Evolutionary conservation across 257 asterid species (phyloP), one percentile per base, ranked within the genome.

Genomic region (Capsicum pubescens): DNA sequence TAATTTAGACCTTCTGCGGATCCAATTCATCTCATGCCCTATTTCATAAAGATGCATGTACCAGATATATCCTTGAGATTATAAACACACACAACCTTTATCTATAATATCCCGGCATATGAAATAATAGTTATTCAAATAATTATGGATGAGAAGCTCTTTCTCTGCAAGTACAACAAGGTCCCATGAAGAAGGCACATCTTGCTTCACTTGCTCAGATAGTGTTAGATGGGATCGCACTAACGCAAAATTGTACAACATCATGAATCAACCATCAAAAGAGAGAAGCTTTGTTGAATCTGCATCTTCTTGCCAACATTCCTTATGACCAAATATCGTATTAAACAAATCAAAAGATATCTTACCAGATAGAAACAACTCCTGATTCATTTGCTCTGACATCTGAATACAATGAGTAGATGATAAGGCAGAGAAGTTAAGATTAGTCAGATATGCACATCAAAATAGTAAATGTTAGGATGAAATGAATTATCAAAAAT

Each of bases 221-320:
- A 93, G 90, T 32, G 93, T 83, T 72, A 94, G 67, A 32, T 93
- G 97, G 39, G 91, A 88, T 85, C 92, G 90, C 67, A 89, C 95
- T 89, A 96, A 87, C 90, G 92, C 97, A 85, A 96, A 90, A 39
- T 93, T 96, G 87, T 96, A 94, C 90, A 96, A 84, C 67, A 93
- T 83, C 83, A 94, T 94, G 85, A 91, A 89, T 97, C 98, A 96
- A 59, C 99, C 99, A 86, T 96, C 98, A 85, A 91, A 94, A 7
- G 97, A 97, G 35, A 96, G 98, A 78, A 88, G 79, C 80, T 93
- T 94, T 39, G 99, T 88, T 36, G 90, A 84, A 21, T 97, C 87
- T 70, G 97, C 97, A 87, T 96, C 98, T 69, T 86, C 90, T 90
- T 93, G 94, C 99, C 99, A 96, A 90, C 95, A 91, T 79, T 97